Evolutionary conservation across 139 green algal species (phyloP), one percentile per base, ranked within the genome.

Genomic region (Chlamydomonas schloesseri): DNA sequence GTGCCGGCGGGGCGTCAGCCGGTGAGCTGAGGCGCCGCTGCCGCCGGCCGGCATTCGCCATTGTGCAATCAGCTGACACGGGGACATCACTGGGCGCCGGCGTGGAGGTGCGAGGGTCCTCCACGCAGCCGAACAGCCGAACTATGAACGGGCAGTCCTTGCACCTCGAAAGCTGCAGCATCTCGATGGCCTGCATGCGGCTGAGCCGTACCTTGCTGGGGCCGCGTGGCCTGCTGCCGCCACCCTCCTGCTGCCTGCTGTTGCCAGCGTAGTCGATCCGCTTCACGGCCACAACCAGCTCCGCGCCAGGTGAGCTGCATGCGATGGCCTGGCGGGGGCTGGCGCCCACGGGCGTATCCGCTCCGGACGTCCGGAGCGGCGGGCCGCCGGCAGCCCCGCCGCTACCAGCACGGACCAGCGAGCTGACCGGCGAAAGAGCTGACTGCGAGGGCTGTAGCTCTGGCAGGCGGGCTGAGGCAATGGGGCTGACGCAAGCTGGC

Each of bases 131-230:
- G 50, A 87, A 87, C 3, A 87, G 46, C 0, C 81, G 81, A 24
- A 87, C 81, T 26, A 87, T 87, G 68, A 87, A 87, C 26, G 69
- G 81, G 55, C 81, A 87, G 33, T 87, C 81, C 5, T 36, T 53
- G 70, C 81, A 87, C 0, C 81, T 21, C 31, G 79, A 57, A 47
- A 85, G 65, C 79, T 85, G 79, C 50, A 85, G 79, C 65, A 85
- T 31, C 67, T 85, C 79, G 10, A 85, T 76, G 2, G 79, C 79
- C 79, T 85, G 79, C 79, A 85, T 85, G 46, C 79, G 79, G 47
- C 47, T 70, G 9, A 85, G 67, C 31, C 65, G 65, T 1, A 31
- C 26, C 31, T 50, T 50, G 47, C 67, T 85, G 47, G 78, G 78
- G 60, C 78, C 76, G 9, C 60, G 17, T 28, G 28, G 23, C 60